Conservation (phyloP, 108 stramenopile genomes). For the Nitzschia palea region DNA sequence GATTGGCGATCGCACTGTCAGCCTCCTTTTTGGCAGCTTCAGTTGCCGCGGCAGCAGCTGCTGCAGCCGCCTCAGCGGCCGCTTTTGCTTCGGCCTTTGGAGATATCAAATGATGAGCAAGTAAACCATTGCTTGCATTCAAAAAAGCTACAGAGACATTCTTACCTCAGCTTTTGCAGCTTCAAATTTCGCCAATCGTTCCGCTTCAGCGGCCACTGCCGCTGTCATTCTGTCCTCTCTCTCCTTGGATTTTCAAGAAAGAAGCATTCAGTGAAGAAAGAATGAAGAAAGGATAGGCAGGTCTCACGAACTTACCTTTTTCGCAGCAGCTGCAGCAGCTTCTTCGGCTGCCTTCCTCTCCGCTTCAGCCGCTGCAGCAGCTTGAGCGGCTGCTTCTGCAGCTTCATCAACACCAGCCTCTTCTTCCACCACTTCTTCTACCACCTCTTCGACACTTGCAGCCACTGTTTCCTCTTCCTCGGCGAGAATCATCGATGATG, state of each 20-base stretch:
- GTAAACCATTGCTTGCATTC: not conserved
- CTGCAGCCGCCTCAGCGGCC: not conserved
- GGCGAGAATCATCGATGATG: not conserved
- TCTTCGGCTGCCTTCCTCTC: not conserved
- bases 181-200: not conserved
- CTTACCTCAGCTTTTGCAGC: not conserved
- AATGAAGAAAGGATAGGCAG: no score
- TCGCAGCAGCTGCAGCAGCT: not conserved
- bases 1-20: constrained; percentile 7
- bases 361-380: constrained; percentile 7
- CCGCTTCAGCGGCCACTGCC: not conserved
- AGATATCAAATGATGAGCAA: not conserved
- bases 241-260: not conserved
- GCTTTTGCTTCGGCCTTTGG: not conserved
- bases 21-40: constrained; percentile 14
- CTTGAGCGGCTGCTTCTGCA: not conserved
- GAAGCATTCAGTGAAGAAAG: no score
- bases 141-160: not conserved
- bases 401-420: constrained; percentile 9
- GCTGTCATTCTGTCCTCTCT: not conserved
- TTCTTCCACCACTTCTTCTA: not conserved
- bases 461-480: not conserved
- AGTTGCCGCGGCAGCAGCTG: constrained; percentile 13
- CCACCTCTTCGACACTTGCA: not conserved
- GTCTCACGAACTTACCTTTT: not conserved